A percentile compares a stretch with the other conserved stretches of the same genome.
These are phyloP conservation scores for Kwoniella shivajii DNA, from an alignment of 1,284 basidiomycete species.

Conservation along the genomic window DNA sequence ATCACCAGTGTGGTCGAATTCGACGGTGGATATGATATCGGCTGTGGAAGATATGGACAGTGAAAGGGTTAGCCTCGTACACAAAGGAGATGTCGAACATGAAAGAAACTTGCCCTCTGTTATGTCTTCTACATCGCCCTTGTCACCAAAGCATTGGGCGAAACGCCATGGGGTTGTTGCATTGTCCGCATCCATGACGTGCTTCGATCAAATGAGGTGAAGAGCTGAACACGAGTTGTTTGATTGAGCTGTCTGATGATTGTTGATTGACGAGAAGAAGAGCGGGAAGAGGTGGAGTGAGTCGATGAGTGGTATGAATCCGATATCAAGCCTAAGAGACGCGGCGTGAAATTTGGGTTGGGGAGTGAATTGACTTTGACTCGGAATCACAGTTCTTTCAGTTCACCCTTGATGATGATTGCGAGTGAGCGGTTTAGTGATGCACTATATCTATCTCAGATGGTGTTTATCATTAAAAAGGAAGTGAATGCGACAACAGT, in stretches of 20 bases:
- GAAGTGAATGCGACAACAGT: too few species aligned
- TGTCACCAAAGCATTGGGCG: constrained; percentile 99
- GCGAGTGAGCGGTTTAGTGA: too few species aligned
- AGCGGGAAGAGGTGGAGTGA: constrained; percentile 4
- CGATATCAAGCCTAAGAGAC: background rate
- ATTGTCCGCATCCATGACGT: constrained; percentile 66
- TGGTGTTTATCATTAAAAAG: too few species aligned
- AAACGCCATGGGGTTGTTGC: constrained; percentile 87
- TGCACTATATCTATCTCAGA: too few species aligned
- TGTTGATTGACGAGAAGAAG: too few species aligned
- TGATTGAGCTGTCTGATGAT: background rate
- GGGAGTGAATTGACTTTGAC: background rate
- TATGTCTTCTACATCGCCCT: constrained; percentile 98
- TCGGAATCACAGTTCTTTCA: background rate
- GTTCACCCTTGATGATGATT: too few species aligned
- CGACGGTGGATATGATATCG: constrained; percentile 99
- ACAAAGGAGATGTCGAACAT: constrained; percentile 17
- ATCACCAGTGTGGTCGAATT: constrained; percentile 99
- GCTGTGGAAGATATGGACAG: constrained; percentile 59
- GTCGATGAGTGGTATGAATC: background rate
- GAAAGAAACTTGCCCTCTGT: constrained; percentile 77
- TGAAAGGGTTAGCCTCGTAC: background rate
- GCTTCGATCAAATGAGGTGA: background rate
- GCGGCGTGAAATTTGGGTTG: constrained; percentile 1
- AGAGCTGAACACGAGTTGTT: background rate